Percentiles rank a stretch among this genome's conserved stretches.
These are phyloP conservation scores for Lanmaoa rubissima DNA, from an alignment of 768 basidiomycete species.

Conservation along the genomic window DNA sequence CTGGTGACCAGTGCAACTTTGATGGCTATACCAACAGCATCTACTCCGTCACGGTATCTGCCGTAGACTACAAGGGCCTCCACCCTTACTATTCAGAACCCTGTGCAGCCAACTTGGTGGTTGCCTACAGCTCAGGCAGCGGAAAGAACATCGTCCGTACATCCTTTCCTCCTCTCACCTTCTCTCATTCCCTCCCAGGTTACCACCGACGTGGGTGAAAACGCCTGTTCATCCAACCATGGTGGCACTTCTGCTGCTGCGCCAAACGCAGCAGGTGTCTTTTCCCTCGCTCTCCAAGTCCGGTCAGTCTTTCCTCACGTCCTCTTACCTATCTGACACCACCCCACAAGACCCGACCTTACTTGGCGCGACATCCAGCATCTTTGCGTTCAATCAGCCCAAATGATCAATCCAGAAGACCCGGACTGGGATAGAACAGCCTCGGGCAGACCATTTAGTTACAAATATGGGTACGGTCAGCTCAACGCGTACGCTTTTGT, in stretches of 20 bases:
- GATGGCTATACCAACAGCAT: constrained; percentile 99
- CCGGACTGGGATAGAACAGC: constrained; percentile 92
- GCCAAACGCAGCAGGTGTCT: constrained; percentile 92
- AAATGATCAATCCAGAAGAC: constrained; percentile 80
- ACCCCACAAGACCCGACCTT: constrained; percentile 71
- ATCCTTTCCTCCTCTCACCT: neutral
- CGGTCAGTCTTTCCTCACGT: constrained; percentile 48
- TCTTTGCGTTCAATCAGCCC: constrained; percentile 73
- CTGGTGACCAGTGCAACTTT: constrained; percentile 97
- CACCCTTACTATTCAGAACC: constrained; percentile 97
- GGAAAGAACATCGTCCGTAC: constrained; percentile 86
- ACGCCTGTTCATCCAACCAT: constrained; percentile 76
- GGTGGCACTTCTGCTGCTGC: constrained; percentile 98
- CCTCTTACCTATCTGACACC: constrained; percentile 11
- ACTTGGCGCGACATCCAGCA: constrained; percentile 97
- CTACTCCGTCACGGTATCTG: constrained; percentile 94
- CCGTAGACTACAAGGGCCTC: constrained; percentile 87
- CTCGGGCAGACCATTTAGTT: constrained; percentile 51
- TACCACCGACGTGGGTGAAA: constrained; percentile 90
- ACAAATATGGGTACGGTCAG: constrained; percentile 95
- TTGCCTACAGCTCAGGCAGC: constrained; percentile 93
- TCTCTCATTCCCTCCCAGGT: constrained; percentile 51
- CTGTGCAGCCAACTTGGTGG: constrained; percentile 97
- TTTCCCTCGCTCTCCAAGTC: constrained; percentile 84
- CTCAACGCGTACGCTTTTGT: constrained; percentile 84